phyloP scores from a whole-genome alignment of 345 rosid genomes.

The Euphorbia peplus region DNA sequence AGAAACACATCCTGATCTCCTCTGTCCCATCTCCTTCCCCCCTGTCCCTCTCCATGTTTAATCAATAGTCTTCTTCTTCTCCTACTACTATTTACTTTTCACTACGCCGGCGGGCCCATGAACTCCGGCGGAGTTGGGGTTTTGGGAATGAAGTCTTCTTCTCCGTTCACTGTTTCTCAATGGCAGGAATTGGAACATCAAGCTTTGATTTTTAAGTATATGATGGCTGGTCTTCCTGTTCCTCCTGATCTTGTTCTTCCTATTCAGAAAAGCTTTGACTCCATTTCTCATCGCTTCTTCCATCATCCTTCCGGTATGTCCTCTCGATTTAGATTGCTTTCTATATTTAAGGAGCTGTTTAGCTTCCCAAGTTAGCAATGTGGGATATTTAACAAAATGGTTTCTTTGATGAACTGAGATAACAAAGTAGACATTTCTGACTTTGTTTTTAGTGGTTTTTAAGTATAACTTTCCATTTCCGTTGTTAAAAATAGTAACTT shows the following conservation, averaged over 20 bases:
- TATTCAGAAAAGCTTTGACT: slow-evolving; percentile 48
- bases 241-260: slow-evolving; percentile 56
- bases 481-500: not conserved
- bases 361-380: too few relatives aligned
- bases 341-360: slow-evolving; percentile 14
- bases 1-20: slow-evolving; percentile 36
- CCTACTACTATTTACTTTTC: not conserved
- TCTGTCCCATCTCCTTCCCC: slow-evolving; percentile 30
- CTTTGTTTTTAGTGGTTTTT: not conserved
- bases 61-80: not conserved
- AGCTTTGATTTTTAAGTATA: slow-evolving; percentile 57
- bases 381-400: too few relatives aligned
- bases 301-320: slow-evolving; percentile 46
- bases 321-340: not conserved
- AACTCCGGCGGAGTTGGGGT: slow-evolving; percentile 8
- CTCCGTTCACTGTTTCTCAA: slow-evolving; percentile 55
- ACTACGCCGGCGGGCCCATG: not conserved
- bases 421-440: too few relatives aligned
- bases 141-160: slow-evolving; percentile 38
- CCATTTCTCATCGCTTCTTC: slow-evolving; percentile 48
- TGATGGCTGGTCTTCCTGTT: slow-evolving; percentile 57
- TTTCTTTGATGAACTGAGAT: too few relatives aligned
- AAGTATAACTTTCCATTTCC: not conserved
- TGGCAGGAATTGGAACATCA: slow-evolving; percentile 63
- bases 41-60: slow-evolving; percentile 20